Evolutionary conservation across 805 yeast species (phyloP).

Genomic region (Candida xiaguanensis): DNA sequence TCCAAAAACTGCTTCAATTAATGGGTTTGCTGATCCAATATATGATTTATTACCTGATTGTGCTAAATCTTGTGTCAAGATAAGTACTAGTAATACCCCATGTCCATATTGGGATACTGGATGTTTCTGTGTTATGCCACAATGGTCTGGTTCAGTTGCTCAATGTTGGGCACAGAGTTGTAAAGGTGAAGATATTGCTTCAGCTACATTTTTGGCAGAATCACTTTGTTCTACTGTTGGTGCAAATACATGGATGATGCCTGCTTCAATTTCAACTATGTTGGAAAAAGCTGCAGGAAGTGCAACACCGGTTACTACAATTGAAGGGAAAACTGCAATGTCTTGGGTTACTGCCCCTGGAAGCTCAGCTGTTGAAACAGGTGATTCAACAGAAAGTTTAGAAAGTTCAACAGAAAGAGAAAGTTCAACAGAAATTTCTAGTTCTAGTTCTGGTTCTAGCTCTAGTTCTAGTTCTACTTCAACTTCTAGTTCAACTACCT

Average conservation of each 20-base stretch:
- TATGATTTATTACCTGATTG: conserved; percentile 36
- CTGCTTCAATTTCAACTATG: conserved; percentile 11
- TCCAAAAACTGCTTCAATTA: conserved; percentile 44
- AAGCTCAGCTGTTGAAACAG: conserved; percentile 4
- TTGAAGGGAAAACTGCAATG: conserved; percentile 10
- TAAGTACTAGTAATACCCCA: conserved; percentile 38
- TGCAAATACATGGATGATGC: conserved; percentile 31
- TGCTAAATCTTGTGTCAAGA: conserved; percentile 34
- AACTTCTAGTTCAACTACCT: neutral
- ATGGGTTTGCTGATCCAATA: conserved; percentile 28
- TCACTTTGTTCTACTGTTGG: conserved; percentile 21
- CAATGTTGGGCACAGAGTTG: conserved; percentile 38
- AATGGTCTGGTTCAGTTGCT: conserved; percentile 30
- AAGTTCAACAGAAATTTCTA: no score
- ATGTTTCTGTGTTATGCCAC: conserved; percentile 41
- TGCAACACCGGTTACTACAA: conserved; percentile 20
- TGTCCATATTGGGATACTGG: conserved; percentile 45
- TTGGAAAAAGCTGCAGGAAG: conserved; percentile 21
- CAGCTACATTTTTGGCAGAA: conserved; percentile 26
- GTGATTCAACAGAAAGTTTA: conserved; percentile 3
- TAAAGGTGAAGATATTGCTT: conserved; percentile 24
- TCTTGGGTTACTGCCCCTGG: conserved; percentile 11
- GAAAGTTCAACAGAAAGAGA: conserved; percentile 4
- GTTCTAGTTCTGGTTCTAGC: neutral
- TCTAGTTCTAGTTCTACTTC: neutral